phyloP scores from a whole-genome alignment of 75 land plant genomes.

The Sequoia sempervirens region DNA sequence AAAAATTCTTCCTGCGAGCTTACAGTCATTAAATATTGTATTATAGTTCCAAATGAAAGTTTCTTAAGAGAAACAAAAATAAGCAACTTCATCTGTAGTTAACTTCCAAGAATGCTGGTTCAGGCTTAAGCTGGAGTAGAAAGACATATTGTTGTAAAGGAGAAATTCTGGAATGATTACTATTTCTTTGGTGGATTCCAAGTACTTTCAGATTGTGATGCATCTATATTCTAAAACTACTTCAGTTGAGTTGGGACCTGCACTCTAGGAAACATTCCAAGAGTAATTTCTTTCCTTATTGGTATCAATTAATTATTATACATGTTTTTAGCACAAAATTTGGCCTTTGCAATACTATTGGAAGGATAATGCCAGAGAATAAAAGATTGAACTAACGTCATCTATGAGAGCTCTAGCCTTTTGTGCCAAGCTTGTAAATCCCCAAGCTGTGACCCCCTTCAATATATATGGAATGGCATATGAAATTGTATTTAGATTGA shows the following conservation, averaged over 20 bases:
- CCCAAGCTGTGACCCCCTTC: not conserved
- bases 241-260: not conserved
- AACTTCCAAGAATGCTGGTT: not conserved
- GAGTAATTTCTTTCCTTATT: not conserved
- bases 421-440: not conserved
- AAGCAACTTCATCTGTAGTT: not conserved
- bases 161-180: not conserved
- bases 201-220: not conserved
- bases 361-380: not conserved
- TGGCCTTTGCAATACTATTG: not conserved
- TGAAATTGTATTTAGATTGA: not conserved
- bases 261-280: not conserved
- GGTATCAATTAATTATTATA: not conserved
- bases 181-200: not conserved
- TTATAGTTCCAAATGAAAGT: not conserved
- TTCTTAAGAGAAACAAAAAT: not conserved
- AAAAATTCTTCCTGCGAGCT: not conserved
- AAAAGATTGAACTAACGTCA: not conserved
- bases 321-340: not conserved
- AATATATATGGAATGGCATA: not conserved
- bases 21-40: not conserved
- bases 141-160: not conserved
- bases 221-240: not conserved
- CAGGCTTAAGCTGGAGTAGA: not conserved
- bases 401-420: not conserved